phyloP scores from a whole-genome alignment of 139 green algal species.

The Yamagishiella unicocca region DNA sequence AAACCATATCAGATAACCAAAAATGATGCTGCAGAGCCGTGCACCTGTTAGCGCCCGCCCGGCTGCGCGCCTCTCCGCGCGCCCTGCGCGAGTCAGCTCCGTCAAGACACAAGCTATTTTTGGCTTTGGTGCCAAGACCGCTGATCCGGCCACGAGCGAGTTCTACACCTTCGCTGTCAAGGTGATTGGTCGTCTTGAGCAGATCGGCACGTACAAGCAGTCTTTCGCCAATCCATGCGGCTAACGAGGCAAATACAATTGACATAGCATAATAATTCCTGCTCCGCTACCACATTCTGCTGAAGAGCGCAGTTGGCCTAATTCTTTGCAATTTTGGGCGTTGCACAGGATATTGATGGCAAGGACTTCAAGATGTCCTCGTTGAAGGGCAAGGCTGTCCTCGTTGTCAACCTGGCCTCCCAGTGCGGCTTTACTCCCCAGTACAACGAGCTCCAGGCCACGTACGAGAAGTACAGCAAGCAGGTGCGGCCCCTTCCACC shows the following conservation, averaged over 20 bases:
- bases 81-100: background rate
- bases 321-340: background rate
- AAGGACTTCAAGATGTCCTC: constrained; percentile 48
- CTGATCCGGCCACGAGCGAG: constrained; percentile 6
- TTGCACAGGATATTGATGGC: constrained; percentile 59
- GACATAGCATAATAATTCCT: background rate
- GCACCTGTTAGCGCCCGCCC: background rate
- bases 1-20: background rate
- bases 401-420: constrained; percentile 77
- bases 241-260: background rate
- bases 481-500: too few species aligned
- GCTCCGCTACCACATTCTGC: background rate
- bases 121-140: constrained; percentile 19
- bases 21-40: constrained; percentile 27
- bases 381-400: constrained; percentile 78
- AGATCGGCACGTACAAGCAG: background rate
- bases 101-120: constrained; percentile 10
- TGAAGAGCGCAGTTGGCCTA: background rate
- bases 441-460: constrained; percentile 58
- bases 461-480: constrained; percentile 77
- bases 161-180: constrained; percentile 66
- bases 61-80: background rate
- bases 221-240: background rate
- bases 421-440: constrained; percentile 65
- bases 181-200: background rate